Conservation (phyloP, 2,329 filamentous ascomycete genomes). For the Fusarium redolens region DNA sequence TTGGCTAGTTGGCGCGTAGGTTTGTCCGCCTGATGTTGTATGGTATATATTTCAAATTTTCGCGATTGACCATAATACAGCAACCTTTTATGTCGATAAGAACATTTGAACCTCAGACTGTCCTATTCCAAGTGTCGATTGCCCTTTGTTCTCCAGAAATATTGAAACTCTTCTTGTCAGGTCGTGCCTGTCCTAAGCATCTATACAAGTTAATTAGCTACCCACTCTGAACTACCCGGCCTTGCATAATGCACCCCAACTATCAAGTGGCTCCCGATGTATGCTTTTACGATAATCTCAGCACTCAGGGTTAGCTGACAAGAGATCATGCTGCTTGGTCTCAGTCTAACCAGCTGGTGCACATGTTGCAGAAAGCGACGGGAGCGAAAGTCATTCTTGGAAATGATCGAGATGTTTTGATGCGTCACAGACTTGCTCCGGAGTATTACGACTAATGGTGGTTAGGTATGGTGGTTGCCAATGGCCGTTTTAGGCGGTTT, state of each 20-base stretch:
- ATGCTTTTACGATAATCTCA: neutral
- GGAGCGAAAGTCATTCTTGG: rapidly evolving
- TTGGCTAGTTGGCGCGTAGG: neutral
- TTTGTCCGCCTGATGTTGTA: neutral
- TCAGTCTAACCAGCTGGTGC: neutral
- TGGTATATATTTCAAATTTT: neutral
- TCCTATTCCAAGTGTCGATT: rapidly evolving
- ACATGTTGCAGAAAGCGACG: neutral
- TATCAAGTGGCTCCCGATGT: neutral
- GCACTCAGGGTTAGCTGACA: neutral
- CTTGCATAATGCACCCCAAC: neutral
- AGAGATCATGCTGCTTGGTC: neutral
- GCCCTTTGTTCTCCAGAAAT: rapidly evolving
- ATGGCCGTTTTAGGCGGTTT: neutral
- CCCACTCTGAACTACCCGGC: neutral
- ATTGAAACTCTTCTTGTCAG: rapidly evolving
- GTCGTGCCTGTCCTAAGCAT: rapidly evolving
- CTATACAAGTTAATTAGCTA: rapidly evolving
- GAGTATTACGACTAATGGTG: neutral
- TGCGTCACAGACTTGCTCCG: neutral
- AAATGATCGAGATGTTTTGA: neutral
- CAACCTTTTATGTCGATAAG: neutral
- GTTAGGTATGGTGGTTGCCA: rapidly evolving
- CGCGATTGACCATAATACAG: neutral
- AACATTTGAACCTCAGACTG: neutral